A percentile compares a stretch with the other conserved stretches of the same genome.
Evolutionary conservation across 2,329 filamentous ascomycete species (phyloP).

Genomic region (Penicillium sp.): DNA sequence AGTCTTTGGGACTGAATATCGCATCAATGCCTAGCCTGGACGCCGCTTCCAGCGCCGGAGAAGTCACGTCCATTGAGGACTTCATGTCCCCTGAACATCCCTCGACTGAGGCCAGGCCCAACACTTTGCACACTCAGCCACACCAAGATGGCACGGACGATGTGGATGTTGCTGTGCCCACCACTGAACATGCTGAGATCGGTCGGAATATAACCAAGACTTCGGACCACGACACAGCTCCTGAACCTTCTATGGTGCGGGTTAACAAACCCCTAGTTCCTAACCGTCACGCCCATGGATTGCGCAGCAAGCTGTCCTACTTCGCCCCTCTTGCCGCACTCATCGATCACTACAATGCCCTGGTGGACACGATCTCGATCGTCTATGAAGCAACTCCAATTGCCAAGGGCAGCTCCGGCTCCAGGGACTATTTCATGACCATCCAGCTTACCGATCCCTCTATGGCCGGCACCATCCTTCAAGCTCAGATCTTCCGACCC

Average conservation of each 20-base stretch:
- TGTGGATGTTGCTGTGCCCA: background rate
- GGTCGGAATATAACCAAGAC: background rate
- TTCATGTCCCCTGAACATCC: background rate
- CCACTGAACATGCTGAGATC: background rate
- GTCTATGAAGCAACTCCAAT: slow-evolving; percentile 32
- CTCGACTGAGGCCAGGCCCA: background rate
- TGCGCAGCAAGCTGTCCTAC: slow-evolving; percentile 42
- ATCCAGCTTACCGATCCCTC: slow-evolving; percentile 45
- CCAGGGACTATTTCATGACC: slow-evolving; percentile 40
- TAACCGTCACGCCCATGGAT: slow-evolving; percentile 31
- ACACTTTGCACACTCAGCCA: background rate
- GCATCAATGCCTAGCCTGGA: background rate
- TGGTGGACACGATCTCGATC: slow-evolving; percentile 43
- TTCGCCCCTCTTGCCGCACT: slow-evolving; percentile 43
- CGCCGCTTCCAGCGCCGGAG: background rate
- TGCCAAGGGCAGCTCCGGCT: slow-evolving; percentile 34
- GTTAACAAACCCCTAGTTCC: slow-evolving; percentile 6
- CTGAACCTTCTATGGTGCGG: slow-evolving; percentile 1
- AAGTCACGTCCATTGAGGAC: background rate
- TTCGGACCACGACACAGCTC: background rate
- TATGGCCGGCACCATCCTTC: slow-evolving; percentile 36
- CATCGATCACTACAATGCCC: slow-evolving; percentile 38
- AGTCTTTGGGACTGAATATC: background rate
- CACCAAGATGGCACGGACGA: background rate
- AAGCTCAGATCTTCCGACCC: slow-evolving; percentile 43